These are phyloP conservation scores for Acacia acuminata DNA, from an alignment of 306 rosid species.

Conservation along the genomic window DNA sequence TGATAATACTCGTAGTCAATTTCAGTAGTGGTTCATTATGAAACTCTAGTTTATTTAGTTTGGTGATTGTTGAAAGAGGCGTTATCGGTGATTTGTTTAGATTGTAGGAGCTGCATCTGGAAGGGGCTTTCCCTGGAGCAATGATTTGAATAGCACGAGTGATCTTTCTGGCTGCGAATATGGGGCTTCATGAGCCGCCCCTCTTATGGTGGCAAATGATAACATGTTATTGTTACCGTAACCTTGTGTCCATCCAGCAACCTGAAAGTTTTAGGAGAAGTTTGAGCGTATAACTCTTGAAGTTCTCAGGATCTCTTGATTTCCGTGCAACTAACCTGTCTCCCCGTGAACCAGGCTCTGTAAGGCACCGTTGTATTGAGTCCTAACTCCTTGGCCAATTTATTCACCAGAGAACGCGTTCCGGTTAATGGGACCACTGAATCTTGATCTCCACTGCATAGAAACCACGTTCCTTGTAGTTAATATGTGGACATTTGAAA, in stretches of 20 bases:
- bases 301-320: neutral
- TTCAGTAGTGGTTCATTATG: neutral
- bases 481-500: neutral
- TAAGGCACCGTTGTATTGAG: conserved; percentile 46
- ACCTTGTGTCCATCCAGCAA: conserved; percentile 61
- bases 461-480: conserved; percentile 5
- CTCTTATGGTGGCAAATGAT: conserved; percentile 55
- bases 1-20: neutral
- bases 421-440: conserved; percentile 50
- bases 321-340: conserved; percentile 40
- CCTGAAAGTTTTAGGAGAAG: conserved; percentile 32
- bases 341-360: conserved; percentile 56
- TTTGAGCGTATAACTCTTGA: neutral
- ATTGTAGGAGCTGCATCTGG: conserved; percentile 30
- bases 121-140: conserved; percentile 50
- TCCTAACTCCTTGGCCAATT: conserved; percentile 40
- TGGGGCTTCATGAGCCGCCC: conserved; percentile 56
- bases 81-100: neutral
- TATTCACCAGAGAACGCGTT: conserved; percentile 41
- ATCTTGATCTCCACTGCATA: conserved; percentile 56
- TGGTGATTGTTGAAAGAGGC: neutral
- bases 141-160: conserved; percentile 35
- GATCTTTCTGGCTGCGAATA: conserved; percentile 57
- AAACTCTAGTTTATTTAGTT: conserved; percentile 8
- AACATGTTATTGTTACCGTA: conserved; percentile 46